Conservation (phyloP, 371 early-diverging fungal genomes). For the Lichtheimia ramosa region DNA sequence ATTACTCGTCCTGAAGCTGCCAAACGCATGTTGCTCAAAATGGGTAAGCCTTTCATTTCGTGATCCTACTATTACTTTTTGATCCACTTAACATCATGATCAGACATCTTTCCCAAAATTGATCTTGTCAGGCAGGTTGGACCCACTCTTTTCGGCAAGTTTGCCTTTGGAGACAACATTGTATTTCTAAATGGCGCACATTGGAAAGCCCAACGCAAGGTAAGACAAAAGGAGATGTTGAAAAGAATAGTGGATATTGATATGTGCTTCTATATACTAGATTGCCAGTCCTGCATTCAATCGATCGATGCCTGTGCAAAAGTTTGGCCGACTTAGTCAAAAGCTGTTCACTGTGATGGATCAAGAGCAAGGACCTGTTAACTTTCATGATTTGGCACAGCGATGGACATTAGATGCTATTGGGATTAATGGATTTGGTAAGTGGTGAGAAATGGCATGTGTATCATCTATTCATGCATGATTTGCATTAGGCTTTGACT, state of each 20-base stretch:
- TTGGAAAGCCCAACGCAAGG: conserved; percentile 31
- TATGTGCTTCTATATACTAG: background rate
- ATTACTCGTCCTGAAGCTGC: conserved; percentile 20
- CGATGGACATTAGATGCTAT: conserved; percentile 40
- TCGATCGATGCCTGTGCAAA: conserved; percentile 31
- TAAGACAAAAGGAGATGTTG: background rate
- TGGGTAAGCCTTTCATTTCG: conserved; percentile 2
- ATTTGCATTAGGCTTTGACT: conserved; percentile 23
- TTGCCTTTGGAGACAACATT: conserved; percentile 23
- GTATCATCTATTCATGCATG: background rate
- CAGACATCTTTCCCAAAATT: conserved; percentile 27
- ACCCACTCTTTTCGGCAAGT: conserved; percentile 12
- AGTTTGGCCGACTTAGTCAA: conserved; percentile 27
- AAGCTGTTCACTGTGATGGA: conserved; percentile 23
- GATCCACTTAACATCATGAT: too few relatives aligned
- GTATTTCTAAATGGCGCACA: conserved; percentile 18
- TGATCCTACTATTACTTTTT: too few relatives aligned
- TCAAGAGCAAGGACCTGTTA: conserved; percentile 4
- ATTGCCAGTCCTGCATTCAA: conserved; percentile 44
- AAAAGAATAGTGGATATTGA: background rate
- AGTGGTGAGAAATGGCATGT: background rate
- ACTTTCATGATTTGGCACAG: conserved; percentile 18
- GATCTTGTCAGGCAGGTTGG: background rate
- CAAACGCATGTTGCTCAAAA: conserved; percentile 16
- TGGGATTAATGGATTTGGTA: conserved; percentile 37